These are phyloP conservation scores for Ambrosia artemisiifolia DNA, from an alignment of 129 eudicot species.

Conservation along the genomic window DNA sequence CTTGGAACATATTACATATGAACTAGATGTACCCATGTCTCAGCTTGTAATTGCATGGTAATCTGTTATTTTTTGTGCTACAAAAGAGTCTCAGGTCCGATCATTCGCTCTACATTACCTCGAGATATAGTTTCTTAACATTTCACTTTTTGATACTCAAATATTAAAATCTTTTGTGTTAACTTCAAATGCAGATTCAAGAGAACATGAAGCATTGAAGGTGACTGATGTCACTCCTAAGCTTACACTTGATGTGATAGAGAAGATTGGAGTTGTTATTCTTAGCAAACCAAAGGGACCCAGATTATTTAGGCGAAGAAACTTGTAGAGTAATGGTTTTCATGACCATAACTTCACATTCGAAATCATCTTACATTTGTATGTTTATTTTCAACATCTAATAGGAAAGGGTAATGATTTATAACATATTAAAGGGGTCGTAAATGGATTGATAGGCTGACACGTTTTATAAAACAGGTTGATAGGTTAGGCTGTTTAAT, in stretches of 20 bases:
- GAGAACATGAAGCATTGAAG: conserved; percentile 59
- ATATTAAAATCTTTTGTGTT: background rate
- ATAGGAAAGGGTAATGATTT: too few relatives aligned
- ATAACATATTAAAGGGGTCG: too few relatives aligned
- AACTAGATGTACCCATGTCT: conserved; percentile 71
- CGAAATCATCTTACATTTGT: background rate
- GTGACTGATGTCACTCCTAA: conserved; percentile 65
- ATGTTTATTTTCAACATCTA: background rate
- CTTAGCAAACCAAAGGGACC: conserved; percentile 90
- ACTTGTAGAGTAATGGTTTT: background rate
- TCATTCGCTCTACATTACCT: background rate
- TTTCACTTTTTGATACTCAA: background rate
- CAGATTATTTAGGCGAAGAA: conserved; percentile 65
- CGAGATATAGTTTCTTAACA: background rate
- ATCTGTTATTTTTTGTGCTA: conserved; percentile 88
- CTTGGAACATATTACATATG: conserved; percentile 76
- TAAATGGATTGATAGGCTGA: too few relatives aligned
- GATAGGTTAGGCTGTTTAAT: too few relatives aligned
- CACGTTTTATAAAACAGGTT: too few relatives aligned
- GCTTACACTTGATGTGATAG: conserved; percentile 75
- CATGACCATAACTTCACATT: background rate
- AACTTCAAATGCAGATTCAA: conserved; percentile 48
- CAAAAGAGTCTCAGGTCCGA: conserved; percentile 77
- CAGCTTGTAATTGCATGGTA: conserved; percentile 99
- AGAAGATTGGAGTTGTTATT: conserved; percentile 80